Evolutionary conservation across 2,329 filamentous ascomycete genomes (phyloP), one percentile per base, ranked within the genome.

Genomic region (Raffaelea albimanens): DNA sequence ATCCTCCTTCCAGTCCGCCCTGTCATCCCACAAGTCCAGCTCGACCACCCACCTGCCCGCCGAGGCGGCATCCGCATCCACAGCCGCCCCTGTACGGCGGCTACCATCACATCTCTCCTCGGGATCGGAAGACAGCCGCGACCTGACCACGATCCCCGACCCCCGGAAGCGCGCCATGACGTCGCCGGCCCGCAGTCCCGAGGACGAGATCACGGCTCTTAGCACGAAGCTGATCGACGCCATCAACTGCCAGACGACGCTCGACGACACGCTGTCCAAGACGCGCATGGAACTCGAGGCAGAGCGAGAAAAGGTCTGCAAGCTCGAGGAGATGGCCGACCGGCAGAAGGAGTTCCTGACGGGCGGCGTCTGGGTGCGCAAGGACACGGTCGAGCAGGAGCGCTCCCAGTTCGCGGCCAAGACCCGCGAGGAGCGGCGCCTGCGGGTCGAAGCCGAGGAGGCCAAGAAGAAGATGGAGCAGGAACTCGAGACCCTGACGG

Each of bases 161-260:
- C 80, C 80, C 14, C 70, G 80, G 54, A 77, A 68, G 56, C 71
- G 75, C 50, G 63, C 68, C 21, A 67, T 70, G 56, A 75, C 70
- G 45, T 68, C 74, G 9, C 63, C 67, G 7, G 62, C 61, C 43
- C 66, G 67, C 31, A 22, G 23, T 48, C 66, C 81, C 20, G 74
- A 74, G 54, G 70, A 77, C 49, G 93, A 97, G 66, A 87, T 98
- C 23, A 87, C 91, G 8, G 82, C 87, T 7, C 72, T 98, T 29
- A 97, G 89, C 67, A 91, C 89, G 43, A 98, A 98, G 65, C 80
- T 98, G 53, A 91, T 98, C 57, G 91, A 93, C 60, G 91, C 93
- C 40, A 96, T 98, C 67, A 98, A 98, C 62, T 85, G 95, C 64
- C 90, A 96, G 65, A 96, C 90, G 8, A 83, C 78, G 20, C 76